phyloP scores from a whole-genome alignment of 192 early-diverging fungal genomes.

The Funneliformis mosseae region DNA sequence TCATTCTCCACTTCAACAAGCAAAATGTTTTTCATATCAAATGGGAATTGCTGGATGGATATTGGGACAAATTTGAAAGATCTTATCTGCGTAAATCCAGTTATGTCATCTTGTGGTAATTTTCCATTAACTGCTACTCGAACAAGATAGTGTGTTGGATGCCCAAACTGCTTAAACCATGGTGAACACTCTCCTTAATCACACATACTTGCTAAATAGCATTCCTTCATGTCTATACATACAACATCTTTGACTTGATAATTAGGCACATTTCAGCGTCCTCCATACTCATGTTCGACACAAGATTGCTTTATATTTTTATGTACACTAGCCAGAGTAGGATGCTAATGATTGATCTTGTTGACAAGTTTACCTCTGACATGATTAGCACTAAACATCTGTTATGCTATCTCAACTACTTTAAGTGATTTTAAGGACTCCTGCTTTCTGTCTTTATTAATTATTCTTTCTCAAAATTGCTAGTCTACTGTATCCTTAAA shows the following conservation, averaged over 20 bases:
- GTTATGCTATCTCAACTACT: conserved; percentile 30
- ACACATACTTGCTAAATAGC: too few relatives aligned
- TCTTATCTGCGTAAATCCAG: conserved; percentile 4
- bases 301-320: conserved; percentile 26
- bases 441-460: conserved; percentile 17
- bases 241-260: conserved; percentile 16
- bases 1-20: not conserved
- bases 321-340: not conserved
- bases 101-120: conserved; percentile 16
- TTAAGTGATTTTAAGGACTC: conserved; percentile 8
- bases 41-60: conserved; percentile 10
- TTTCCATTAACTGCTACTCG: not conserved
- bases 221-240: too few relatives aligned
- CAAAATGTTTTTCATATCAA: conserved; percentile 18
- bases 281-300: conserved; percentile 2
- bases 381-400: conserved; percentile 24
- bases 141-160: too few relatives aligned
- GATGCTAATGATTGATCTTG: conserved; percentile 24
- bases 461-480: conserved; percentile 14
- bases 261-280: conserved; percentile 6
- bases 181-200: too few relatives aligned
- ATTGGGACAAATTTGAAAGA: conserved; percentile 3
- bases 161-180: too few relatives aligned
- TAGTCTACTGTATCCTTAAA: conserved; percentile 12
- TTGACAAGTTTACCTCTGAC: not conserved